Conservation (phyloP, 169 alveolate species). For the Eimeria necatrix region DNA sequence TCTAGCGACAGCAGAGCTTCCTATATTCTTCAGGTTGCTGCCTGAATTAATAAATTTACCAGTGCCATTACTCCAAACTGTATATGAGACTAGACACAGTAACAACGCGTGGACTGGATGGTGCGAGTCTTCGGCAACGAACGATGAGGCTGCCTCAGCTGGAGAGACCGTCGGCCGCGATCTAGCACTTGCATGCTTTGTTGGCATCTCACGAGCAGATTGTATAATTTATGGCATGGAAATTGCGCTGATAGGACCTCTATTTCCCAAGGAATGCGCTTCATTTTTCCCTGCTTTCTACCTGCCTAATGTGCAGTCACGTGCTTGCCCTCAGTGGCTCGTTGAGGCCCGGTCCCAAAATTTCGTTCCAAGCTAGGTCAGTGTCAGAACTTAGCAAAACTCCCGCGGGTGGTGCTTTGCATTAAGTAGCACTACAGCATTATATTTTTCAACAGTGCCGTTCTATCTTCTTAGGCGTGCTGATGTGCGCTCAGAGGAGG, state of each 20-base stretch:
- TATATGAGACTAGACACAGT: no score
- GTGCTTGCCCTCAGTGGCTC: neutral
- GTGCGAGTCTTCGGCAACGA: neutral
- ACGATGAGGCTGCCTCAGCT: neutral
- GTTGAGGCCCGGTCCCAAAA: neutral
- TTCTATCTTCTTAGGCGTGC: neutral
- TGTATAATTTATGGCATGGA: no score
- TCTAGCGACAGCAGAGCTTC: no score
- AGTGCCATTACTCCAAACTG: no score
- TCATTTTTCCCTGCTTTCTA: neutral
- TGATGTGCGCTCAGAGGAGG: conserved; percentile 12
- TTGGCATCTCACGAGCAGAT: neutral
- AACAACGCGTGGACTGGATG: neutral
- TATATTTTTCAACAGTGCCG: no score
- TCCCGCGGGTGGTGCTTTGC: neutral
- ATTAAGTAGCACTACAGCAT: neutral
- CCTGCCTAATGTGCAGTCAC: conserved; percentile 6
- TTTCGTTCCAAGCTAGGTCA: neutral
- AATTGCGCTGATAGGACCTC: no score
- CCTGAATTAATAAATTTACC: no score
- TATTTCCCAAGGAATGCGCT: no score
- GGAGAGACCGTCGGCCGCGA: conserved; percentile 55
- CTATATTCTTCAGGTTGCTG: no score
- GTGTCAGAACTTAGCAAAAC: neutral
- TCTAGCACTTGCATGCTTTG: conserved; percentile 20